Conservation (phyloP, 176 grass and related monocot species). For the Melocanna baccifera region DNA sequence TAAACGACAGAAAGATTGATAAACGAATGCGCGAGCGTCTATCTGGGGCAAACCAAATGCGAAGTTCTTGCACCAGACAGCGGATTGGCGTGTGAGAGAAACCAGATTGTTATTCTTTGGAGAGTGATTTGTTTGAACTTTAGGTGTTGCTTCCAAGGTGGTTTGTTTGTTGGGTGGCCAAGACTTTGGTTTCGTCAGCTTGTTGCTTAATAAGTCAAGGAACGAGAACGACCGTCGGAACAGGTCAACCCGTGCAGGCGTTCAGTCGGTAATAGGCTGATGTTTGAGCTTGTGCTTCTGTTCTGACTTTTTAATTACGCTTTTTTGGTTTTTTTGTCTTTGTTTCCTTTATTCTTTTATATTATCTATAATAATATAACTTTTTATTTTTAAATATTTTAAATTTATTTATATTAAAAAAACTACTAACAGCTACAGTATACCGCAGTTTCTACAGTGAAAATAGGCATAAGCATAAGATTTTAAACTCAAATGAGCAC, state of each 20-base stretch:
- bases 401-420: too few species aligned
- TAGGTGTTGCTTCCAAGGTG: constrained; percentile 11
- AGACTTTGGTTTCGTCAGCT: neutral
- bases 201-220: neutral
- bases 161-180: constrained; percentile 11
- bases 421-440: too few species aligned
- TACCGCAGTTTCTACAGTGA: too few species aligned
- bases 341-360: too few species aligned
- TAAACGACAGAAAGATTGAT: neutral
- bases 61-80: neutral
- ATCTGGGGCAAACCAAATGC: neutral
- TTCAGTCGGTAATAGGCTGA: too few species aligned
- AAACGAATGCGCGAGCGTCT: neutral
- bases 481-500: too few species aligned
- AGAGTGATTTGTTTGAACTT: neutral
- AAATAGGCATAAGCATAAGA: too few species aligned
- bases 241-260: neutral
- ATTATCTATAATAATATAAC: too few species aligned
- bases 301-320: too few species aligned
- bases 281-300: too few species aligned
- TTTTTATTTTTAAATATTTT: too few species aligned
- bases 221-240: neutral
- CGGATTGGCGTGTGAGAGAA: neutral
- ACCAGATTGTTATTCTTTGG: neutral
- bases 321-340: too few species aligned